Conservation (phyloP, 306 rosid genomes). For the cucumber (Cucumis sativus) region Cucumber_9930_V3 NC_026657.2:25695001-25695500, state of each 20-base stretch:
- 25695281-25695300: background rate
- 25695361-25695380: too few relatives aligned
- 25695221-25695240: background rate
- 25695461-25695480: too few relatives aligned
- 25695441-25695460: too few relatives aligned
- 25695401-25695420: too few relatives aligned
- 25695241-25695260: conserved; percentile 2
- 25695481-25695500: too few relatives aligned
- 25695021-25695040: conserved; percentile 39
- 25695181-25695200: background rate
- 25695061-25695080: background rate
- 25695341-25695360: too few relatives aligned
- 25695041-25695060: conserved; percentile 31
- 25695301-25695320: too few relatives aligned
- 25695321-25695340: too few relatives aligned
- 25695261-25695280: background rate
- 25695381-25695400: too few relatives aligned
- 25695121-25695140: background rate
- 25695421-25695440: too few relatives aligned
- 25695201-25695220: background rate
- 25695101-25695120: too few relatives aligned
- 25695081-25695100: background rate
- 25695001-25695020: conserved; percentile 56
- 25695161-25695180: background rate
- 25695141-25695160: background rate